These are phyloP conservation scores for Arthrobotrys conoides DNA, from an alignment of 2,329 filamentous ascomycete genomes.

Conservation along the genomic window DNA sequence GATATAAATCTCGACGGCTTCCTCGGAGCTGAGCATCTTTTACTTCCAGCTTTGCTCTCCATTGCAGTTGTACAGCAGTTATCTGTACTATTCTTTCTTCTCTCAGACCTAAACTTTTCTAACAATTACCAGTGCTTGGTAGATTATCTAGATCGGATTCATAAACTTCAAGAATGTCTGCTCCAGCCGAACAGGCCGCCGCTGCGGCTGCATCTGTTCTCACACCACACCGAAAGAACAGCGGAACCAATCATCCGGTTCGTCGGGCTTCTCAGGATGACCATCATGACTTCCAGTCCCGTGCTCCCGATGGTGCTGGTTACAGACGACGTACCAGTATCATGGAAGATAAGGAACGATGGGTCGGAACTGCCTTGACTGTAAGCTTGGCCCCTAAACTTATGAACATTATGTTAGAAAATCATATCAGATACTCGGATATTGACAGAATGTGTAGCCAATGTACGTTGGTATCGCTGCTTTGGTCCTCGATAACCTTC, in stretches of 20 bases:
- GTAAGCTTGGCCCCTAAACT: slow-evolving; percentile 27
- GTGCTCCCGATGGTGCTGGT: slow-evolving; percentile 52
- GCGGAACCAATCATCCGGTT: slow-evolving; percentile 6
- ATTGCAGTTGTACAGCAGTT: background rate
- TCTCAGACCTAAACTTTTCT: background rate
- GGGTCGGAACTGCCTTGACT: slow-evolving; percentile 57
- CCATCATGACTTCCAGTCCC: slow-evolving; percentile 56
- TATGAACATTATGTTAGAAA: background rate
- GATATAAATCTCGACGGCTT: slow-evolving; percentile 31
- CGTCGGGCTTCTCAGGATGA: slow-evolving; percentile 50
- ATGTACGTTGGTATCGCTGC: slow-evolving; percentile 77
- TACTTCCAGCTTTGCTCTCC: background rate
- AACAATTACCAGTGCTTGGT: slow-evolving; percentile 26
- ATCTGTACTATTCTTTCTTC: background rate
- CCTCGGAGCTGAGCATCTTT: background rate
- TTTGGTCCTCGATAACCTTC: slow-evolving; percentile 70
- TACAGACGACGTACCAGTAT: slow-evolving; percentile 57
- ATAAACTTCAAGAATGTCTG: slow-evolving; percentile 43
- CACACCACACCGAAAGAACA: slow-evolving; percentile 33
- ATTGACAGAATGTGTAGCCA: slow-evolving; percentile 67
- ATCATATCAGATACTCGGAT: background rate
- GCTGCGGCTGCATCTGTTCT: slow-evolving; percentile 12
- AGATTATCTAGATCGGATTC: slow-evolving; percentile 19
- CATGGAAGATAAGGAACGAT: slow-evolving; percentile 60
- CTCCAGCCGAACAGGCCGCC: slow-evolving; percentile 27